A percentile compares a stretch with the other conserved stretches of the same genome.
Conservation (phyloP, 495 filamentous ascomycete species). For the Cercophora scortea region DNA sequence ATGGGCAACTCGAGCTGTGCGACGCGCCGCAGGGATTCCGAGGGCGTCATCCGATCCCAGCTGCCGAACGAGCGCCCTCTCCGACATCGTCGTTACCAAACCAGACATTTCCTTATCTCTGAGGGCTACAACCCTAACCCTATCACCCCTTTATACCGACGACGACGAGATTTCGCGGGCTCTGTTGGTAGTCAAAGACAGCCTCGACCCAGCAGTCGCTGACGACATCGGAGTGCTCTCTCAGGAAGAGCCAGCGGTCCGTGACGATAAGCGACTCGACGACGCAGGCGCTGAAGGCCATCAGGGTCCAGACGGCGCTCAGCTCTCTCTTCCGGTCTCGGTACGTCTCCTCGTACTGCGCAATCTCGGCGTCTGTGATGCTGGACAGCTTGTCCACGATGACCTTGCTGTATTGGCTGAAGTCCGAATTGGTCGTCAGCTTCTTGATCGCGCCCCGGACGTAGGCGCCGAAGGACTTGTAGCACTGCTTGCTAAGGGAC, state of each 20-base stretch:
- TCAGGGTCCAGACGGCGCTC: slow-evolving; percentile 81
- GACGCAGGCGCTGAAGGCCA: slow-evolving; percentile 87
- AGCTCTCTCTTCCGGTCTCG: slow-evolving; percentile 67
- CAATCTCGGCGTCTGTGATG: slow-evolving; percentile 67
- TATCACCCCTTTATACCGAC: slow-evolving; percentile 72
- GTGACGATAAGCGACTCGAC: slow-evolving; percentile 86
- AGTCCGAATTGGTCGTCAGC: slow-evolving; percentile 51
- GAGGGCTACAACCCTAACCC: background rate
- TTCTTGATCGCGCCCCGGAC: slow-evolving; percentile 73
- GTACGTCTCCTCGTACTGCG: slow-evolving; percentile 57
- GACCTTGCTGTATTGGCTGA: slow-evolving; percentile 42
- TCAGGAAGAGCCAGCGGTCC: slow-evolving; percentile 85
- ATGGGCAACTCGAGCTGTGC: background rate
- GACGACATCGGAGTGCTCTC: slow-evolving; percentile 60
- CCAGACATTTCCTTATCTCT: background rate
- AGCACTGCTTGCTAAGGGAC: slow-evolving; percentile 71
- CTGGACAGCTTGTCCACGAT: slow-evolving; percentile 52
- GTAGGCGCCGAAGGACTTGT: slow-evolving; percentile 68
- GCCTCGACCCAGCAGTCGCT: slow-evolving; percentile 81
- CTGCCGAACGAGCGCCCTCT: background rate
- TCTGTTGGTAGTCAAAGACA: slow-evolving; percentile 84
- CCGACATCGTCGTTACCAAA: background rate
- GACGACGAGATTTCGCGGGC: slow-evolving; percentile 81
- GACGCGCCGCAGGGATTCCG: background rate
- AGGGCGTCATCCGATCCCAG: slow-evolving; percentile 2